Base-by-base conservation (phyloP, 2,329 filamentous ascomycete species). In the Fusarium robinianum region DNA sequence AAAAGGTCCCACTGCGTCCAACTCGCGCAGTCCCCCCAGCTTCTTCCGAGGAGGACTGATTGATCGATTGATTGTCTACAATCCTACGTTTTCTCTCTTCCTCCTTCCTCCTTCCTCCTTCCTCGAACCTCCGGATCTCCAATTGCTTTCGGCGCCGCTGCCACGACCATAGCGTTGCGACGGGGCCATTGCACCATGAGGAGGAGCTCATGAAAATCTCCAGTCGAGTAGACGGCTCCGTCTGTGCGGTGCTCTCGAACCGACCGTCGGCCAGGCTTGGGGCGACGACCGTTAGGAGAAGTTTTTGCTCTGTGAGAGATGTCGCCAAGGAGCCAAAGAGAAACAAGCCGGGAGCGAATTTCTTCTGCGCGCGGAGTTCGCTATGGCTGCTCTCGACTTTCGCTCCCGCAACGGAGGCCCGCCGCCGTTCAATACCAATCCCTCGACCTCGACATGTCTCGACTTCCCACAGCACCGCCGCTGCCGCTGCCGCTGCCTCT, bases 141-240 rank as follows among this genome's bases (percentile, higher is more conserved):
- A n/a, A n/a, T 14, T 10, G 26, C 32, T 15, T 21, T 23, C 8
- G n/a, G n/a, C 14, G 21, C 35, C 23, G 24, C 33, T 33, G 23
- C 34, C 39, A 38, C 36, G 26, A 39, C 42, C 46, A 39, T 51
- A 41, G 44, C 43, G 40, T 51, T 38, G 40, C 18, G 31, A 50
- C 46, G 34, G 36, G 42, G 46, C 45, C 53, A 45, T 53, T 54
- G 46, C 63, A 72, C 55, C 68, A 79, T 78, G 76, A 71, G 66
- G 72, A 74, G 71, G 70, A 73, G 68, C 78, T 72, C 76, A 83
- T 83, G 79, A 81, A 75, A 77, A 70, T 75, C 70, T 69, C 74
- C 61, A 75, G 71, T 70, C 76, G 75, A 77, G 74, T 81, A 69
- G 77, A 81, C 69, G 71, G 77, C 72, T 77, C 77, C 72, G 74